Percentiles rank a stretch among this genome's conserved stretches.
Evolutionary conservation across 768 basidiomycete genomes (phyloP).

Genomic region (Candolleomyces eurysporus): DNA sequence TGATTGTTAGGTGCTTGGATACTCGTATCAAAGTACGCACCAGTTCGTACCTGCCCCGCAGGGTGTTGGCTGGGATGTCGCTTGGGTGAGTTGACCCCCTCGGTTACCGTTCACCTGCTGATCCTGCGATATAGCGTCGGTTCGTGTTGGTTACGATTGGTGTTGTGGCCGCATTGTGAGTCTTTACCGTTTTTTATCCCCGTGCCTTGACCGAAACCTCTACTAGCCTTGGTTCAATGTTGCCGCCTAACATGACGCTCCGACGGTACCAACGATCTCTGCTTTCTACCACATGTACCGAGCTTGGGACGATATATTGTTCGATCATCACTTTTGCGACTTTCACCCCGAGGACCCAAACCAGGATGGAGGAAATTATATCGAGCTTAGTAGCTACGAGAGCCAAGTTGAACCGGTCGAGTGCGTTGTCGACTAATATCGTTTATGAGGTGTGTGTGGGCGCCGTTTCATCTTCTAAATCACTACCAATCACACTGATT

Average conservation of each 20-base stretch:
- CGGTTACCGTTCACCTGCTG: background rate
- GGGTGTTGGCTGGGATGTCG: conserved; percentile 63
- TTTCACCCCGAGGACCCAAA: conserved; percentile 37
- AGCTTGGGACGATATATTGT: conserved; percentile 74
- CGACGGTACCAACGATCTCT: conserved; percentile 69
- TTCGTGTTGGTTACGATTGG: conserved; percentile 71
- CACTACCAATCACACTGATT: background rate
- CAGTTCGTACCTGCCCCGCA: conserved; percentile 45
- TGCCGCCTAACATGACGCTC: conserved; percentile 72
- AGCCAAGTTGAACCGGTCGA: conserved; percentile 65
- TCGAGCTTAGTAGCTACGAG: conserved; percentile 70
- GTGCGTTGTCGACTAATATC: conserved; percentile 54
- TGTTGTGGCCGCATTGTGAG: conserved; percentile 75
- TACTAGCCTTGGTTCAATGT: conserved; percentile 61
- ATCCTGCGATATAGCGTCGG: conserved; percentile 42
- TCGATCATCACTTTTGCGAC: conserved; percentile 72
- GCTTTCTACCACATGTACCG: conserved; percentile 63
- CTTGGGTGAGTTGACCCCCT: conserved; percentile 53
- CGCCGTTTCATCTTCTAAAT: conserved; percentile 2
- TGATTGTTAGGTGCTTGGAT: conserved; percentile 57
- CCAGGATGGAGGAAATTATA: conserved; percentile 54
- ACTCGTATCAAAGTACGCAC: conserved; percentile 66
- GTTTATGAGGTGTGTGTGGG: conserved; percentile 58
- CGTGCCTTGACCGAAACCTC: background rate
- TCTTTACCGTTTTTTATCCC: background rate